phyloP scores from a whole-genome alignment of 169 alveolate species.

The Toxoplasma gondii region DNA sequence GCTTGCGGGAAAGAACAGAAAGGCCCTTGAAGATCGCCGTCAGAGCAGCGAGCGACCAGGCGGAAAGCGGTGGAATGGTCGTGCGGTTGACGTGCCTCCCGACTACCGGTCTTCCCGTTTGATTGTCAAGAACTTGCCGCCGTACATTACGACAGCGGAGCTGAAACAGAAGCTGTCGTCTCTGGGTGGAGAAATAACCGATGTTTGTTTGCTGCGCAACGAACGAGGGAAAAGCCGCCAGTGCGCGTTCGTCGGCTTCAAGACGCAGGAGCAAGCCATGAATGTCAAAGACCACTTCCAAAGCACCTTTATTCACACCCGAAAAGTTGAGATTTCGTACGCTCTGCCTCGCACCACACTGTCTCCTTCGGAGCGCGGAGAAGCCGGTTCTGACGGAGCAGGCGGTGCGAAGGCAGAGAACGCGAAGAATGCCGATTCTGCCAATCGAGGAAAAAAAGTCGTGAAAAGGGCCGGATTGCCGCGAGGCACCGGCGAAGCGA shows the following conservation, averaged over 20 bases:
- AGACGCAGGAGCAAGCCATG: slow-evolving; percentile 73
- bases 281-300: slow-evolving; percentile 73
- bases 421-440: neutral
- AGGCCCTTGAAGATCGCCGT: neutral
- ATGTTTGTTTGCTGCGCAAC: slow-evolving; percentile 21
- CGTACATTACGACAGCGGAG: slow-evolving; percentile 80
- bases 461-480: neutral
- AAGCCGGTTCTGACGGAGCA: slow-evolving; percentile 2
- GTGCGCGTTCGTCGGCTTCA: slow-evolving; percentile 83
- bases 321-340: slow-evolving; percentile 74
- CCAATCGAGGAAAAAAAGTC: neutral
- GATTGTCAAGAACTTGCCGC: slow-evolving; percentile 81
- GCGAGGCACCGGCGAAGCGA: neutral
- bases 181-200: slow-evolving; percentile 2
- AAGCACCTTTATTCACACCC: slow-evolving; percentile 78
- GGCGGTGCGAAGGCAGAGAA: neutral
- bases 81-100: neutral
- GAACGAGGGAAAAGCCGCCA: slow-evolving; percentile 68
- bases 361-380: neutral
- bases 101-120: slow-evolving; percentile 67
- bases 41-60: neutral
- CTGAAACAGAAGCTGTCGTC: slow-evolving; percentile 71
- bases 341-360: slow-evolving; percentile 79
- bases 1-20: neutral
- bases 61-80: neutral